These are phyloP conservation scores for Venturia aucupariae DNA, from an alignment of 2,329 filamentous ascomycete species.

Conservation along the genomic window DNA sequence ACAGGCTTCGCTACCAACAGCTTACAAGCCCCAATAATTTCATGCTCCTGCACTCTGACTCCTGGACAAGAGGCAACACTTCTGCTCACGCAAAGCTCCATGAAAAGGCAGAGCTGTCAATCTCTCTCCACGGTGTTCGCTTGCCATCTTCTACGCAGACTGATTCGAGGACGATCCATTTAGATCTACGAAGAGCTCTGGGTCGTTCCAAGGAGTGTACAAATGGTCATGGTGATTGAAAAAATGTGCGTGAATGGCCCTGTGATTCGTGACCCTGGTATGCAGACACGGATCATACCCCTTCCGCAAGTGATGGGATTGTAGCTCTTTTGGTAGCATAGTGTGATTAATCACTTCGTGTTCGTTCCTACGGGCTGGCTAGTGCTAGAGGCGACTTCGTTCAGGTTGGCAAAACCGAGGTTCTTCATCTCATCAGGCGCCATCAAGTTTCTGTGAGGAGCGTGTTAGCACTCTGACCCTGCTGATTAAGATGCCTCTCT, in stretches of 20 bases:
- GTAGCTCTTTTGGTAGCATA: not conserved
- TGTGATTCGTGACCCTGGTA: not conserved
- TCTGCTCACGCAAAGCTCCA: not conserved
- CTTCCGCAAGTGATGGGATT: not conserved
- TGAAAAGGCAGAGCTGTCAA: not conserved
- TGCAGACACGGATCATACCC: not conserved
- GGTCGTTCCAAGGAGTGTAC: not conserved
- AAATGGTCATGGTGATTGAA: not conserved
- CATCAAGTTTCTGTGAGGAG: constrained; percentile 69
- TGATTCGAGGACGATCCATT: not conserved
- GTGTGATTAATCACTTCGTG: not conserved
- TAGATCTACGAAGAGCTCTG: not conserved
- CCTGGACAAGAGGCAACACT: not conserved
- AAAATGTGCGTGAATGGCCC: not conserved
- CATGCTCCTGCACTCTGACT: not conserved
- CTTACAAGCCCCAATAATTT: not conserved
- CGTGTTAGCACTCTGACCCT: not conserved
- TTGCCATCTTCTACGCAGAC: not conserved
- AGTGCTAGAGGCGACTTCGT: not conserved
- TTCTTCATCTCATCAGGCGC: constrained; percentile 92
- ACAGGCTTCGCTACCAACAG: not conserved
- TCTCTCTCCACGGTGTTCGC: not conserved
- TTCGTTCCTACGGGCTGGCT: not conserved
- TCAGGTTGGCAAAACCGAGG: constrained; percentile 59
- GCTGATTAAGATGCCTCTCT: not conserved